phyloP scores from a whole-genome alignment of 495 filamentous ascomycete genomes.

The Podospora fimiseda region DNA sequence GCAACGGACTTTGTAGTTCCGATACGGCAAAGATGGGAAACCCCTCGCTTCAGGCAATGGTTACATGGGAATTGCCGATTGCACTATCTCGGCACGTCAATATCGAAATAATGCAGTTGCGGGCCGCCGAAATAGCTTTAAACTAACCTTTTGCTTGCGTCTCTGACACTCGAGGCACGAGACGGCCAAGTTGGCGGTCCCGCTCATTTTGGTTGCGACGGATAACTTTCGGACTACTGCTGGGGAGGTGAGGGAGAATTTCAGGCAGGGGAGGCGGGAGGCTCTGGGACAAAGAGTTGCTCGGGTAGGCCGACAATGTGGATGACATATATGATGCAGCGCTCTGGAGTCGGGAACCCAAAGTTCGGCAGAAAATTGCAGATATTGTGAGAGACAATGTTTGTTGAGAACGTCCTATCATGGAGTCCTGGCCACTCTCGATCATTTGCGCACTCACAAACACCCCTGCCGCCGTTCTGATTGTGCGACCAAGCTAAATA shows the following conservation, averaged over 20 bases:
- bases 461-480: neutral
- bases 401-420: neutral
- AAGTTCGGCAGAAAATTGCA: too few species aligned
- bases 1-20: conserved; percentile 13
- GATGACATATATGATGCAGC: too few species aligned
- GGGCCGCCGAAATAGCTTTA: neutral
- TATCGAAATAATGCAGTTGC: neutral
- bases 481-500: neutral
- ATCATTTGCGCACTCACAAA: neutral
- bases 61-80: conserved; percentile 40
- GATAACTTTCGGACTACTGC: neutral
- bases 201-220: conserved; percentile 4
- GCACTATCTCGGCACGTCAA: conserved; percentile 28
- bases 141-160: conserved; percentile 36
- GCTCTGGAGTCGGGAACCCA: too few species aligned
- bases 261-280: too few species aligned
- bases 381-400: neutral
- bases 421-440: conserved; percentile 7
- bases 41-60: conserved; percentile 35
- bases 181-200: conserved; percentile 3
- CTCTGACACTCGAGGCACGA: conserved; percentile 38
- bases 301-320: too few species aligned
- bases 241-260: neutral
- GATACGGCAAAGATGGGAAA: conserved; percentile 36
- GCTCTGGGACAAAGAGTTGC: too few species aligned